Percentiles rank a stretch among this genome's conserved stretches.
phyloP scores from a whole-genome alignment of 768 basidiomycete genomes.

The Royoungia palumana region DNA sequence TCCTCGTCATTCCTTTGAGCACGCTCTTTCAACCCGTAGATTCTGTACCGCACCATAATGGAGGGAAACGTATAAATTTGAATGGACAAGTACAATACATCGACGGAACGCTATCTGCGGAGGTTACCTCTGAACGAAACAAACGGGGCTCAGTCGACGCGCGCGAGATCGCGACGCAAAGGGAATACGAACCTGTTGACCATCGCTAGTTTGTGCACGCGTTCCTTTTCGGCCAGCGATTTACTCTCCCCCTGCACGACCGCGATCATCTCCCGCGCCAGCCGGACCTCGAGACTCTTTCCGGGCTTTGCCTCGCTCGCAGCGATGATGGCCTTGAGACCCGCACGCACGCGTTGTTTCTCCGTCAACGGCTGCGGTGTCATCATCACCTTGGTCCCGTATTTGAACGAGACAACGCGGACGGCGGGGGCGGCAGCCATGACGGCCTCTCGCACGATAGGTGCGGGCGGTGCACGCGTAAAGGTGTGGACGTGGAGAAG shows the following conservation, averaged over 20 bases:
- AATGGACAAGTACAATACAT: too few species aligned
- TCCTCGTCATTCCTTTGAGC: too few species aligned
- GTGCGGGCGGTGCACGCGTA: constrained; percentile 75
- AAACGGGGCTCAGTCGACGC: not conserved
- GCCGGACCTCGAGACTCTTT: constrained; percentile 57
- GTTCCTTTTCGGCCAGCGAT: constrained; percentile 59
- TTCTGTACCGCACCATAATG: not conserved
- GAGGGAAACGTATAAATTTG: not conserved
- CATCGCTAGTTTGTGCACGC: constrained; percentile 66
- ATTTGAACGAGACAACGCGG: constrained; percentile 52
- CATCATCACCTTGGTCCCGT: constrained; percentile 60
- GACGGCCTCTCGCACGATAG: constrained; percentile 74
- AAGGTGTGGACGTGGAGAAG: constrained; percentile 70
- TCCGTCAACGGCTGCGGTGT: constrained; percentile 74
- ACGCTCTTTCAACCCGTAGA: too few species aligned
- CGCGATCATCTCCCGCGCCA: constrained; percentile 76
- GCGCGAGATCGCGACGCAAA: not conserved
- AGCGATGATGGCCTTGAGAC: constrained; percentile 68
- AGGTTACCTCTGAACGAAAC: constrained; percentile 26
- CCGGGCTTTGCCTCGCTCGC: constrained; percentile 57
- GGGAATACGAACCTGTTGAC: constrained; percentile 63
- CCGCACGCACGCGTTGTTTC: constrained; percentile 71
- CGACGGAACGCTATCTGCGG: constrained; percentile 14
- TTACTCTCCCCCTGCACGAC: constrained; percentile 62
- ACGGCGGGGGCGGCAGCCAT: constrained; percentile 68